These are phyloP conservation scores for Corymbia maculata DNA, from an alignment of 345 rosid species.

Conservation along the genomic window DNA sequence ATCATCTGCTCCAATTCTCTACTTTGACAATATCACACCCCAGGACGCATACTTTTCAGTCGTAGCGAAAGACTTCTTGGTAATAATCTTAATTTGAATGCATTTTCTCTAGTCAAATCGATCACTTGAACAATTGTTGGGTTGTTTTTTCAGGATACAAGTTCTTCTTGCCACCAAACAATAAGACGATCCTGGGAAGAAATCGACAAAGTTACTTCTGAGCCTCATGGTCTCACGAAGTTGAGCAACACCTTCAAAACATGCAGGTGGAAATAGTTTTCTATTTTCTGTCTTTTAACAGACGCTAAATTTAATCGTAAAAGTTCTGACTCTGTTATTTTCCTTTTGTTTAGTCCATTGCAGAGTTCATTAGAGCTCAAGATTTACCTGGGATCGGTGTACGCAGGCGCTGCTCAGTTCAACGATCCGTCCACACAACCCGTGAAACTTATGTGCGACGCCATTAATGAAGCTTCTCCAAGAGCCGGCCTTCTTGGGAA, in stretches of 20 bases:
- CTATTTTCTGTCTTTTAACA: neutral
- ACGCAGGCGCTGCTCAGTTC: fast-evolving
- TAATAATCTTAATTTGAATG: neutral
- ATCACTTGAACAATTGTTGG: neutral
- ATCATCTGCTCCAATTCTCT: slow-evolving; percentile 62
- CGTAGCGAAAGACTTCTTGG: neutral
- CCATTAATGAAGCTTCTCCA: neutral
- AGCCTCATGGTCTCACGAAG: neutral
- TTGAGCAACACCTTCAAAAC: neutral
- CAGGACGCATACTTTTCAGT: neutral
- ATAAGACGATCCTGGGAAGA: neutral
- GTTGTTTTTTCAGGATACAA: neutral
- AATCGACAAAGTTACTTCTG: neutral
- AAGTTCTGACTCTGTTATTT: neutral
- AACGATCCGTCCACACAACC: neutral
- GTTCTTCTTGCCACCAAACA: neutral
- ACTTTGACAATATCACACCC: slow-evolving; percentile 36
- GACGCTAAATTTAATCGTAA: neutral
- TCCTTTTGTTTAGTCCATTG: neutral
- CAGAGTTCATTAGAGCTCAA: neutral
- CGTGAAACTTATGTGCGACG: neutral
- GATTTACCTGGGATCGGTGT: fast-evolving
- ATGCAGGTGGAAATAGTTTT: neutral
- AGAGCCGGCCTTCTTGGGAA: neutral
- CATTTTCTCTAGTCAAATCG: neutral